Evolutionary conservation across 1,284 basidiomycete genomes (phyloP).

Genomic region (Rhodotorula sp.): DNA sequence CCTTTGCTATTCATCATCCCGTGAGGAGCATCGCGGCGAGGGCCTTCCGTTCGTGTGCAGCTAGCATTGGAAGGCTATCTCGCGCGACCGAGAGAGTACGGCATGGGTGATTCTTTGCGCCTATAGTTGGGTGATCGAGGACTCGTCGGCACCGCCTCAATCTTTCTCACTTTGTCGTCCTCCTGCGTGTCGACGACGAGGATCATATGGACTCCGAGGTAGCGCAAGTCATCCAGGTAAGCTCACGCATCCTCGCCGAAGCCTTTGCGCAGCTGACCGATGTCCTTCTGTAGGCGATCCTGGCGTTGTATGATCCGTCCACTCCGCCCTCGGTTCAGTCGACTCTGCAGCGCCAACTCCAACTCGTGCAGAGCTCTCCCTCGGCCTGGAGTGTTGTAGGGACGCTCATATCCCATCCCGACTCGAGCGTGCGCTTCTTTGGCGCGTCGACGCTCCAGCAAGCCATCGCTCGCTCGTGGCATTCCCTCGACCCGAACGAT

Average conservation of each 20-base stretch:
- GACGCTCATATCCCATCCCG: constrained; percentile 17
- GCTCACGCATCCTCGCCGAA: neutral
- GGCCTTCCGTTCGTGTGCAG: neutral
- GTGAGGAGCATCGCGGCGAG: no score
- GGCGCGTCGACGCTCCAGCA: constrained; percentile 42
- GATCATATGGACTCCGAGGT: constrained; percentile 25
- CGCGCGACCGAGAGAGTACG: neutral
- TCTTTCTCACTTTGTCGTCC: neutral
- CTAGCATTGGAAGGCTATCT: neutral
- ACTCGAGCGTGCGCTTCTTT: constrained; percentile 42
- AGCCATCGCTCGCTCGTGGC: constrained; percentile 41
- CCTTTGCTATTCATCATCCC: no score
- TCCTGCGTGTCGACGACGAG: neutral
- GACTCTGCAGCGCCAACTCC: constrained; percentile 23
- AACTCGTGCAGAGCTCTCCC: constrained; percentile 17
- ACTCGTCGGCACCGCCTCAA: neutral
- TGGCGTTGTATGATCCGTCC: constrained; percentile 26
- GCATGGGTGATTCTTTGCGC: neutral
- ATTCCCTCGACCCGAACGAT: constrained; percentile 12
- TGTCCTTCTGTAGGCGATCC: constrained; percentile 9
- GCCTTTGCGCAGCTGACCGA: neutral
- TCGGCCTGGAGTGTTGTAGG: constrained; percentile 20
- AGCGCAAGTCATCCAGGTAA: constrained; percentile 25
- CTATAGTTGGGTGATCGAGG: no score
- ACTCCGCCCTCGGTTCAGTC: constrained; percentile 19